Evolutionary conservation across 2,329 filamentous ascomycete species (phyloP), one percentile per base, ranked within the genome.

Genomic region (Hawksworthiomyces lignivorus): DNA sequence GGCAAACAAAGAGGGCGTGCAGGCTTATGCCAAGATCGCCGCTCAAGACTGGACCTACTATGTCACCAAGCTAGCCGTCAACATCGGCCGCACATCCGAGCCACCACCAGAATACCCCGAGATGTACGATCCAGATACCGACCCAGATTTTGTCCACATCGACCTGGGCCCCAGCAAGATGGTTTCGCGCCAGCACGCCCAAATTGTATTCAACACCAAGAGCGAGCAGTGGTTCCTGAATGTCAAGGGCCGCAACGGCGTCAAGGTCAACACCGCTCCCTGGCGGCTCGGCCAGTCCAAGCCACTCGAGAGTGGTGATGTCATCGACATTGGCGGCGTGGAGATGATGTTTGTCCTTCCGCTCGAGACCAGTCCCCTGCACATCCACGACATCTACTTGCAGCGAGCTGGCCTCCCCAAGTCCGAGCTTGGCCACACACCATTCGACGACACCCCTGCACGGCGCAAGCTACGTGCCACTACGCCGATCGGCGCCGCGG

Each of bases 291-390:
- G 83, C 11, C 67, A 73, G 29, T 72, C 77, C 27, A 74, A 78
- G 26, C 67, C 77, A 22, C 72, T 98, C 20, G 77, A 79, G 31
- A 95, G 89, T 54, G 92, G 92, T 44, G 82, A 90, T 58, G 87
- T 97, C 32, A 82, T 98, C 44, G 88, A 95, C 56, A 86, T 97
- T 56, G 84, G 84, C 53, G 86, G 86, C 40, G 85, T 92, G 1
- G 90, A 98, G 67, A 98, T 98, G 92, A 90, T 97, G 72, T 98
- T 98, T 62, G 87, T 96, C 36, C 77, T 94, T n/a, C 90, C 92
- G 1, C 79, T 78, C 19, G 82, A 85, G 50, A 70, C 77, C 34
- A 70, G 68, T 43, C 75, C 77, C 19, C 71, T 88, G 20, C 70
- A 75, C 35, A 80, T 94, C 46, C 77, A 84, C 55, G 73, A 73